Base-by-base conservation (phyloP, 305 asterid species). In the Withania somnifera region DNA sequence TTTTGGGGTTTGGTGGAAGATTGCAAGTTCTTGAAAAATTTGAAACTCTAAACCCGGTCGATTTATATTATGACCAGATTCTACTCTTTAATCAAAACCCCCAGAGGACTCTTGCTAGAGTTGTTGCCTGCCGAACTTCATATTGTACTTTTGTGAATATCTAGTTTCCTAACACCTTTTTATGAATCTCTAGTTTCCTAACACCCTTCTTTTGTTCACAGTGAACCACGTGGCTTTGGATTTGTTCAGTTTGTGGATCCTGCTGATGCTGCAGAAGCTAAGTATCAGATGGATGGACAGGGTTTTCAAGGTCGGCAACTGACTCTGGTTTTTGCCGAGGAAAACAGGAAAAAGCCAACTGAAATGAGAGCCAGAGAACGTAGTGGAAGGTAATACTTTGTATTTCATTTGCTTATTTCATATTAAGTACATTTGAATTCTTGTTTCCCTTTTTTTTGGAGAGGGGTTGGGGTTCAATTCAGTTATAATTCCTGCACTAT, bases 271-370 rank as follows among this genome's bases (percentile, higher is more conserved):
- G 97, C 92, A 11, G 99, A 95, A 56, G 97, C 98, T 30, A 95
- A 95, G 71, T 91, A 94, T 90, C 95, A 94, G 86, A 92, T 95
- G 98, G 98, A 95, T 84, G 99, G 99, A 24, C 92, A 90, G 80
- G 83, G 86, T 78, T 79, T 93, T 84, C 96, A 89, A 54, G 99
- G 98, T 61, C 91, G 99, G 68, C 97, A 94, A 84, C 92, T 95
- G 84, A 95, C 99, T 17, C 98, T 95, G 83, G 99, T 93, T 77
- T 95, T 93, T 88, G 98, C 99, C 1, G 99, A 95, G 87, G 99
- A 95, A 84, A 95, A 95, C 64, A 88, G 99, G 88, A 95, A 95
- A 88, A 95, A 93, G 79, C 99, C 98, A 14, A 79, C 87, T 84
- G 97, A 94, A 83, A 95, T 95, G 99, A 88, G 99, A 79, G 24